Evolutionary conservation across 1,139 yeast species (phyloP).

Genomic region (Spathaspora sp.): DNA sequence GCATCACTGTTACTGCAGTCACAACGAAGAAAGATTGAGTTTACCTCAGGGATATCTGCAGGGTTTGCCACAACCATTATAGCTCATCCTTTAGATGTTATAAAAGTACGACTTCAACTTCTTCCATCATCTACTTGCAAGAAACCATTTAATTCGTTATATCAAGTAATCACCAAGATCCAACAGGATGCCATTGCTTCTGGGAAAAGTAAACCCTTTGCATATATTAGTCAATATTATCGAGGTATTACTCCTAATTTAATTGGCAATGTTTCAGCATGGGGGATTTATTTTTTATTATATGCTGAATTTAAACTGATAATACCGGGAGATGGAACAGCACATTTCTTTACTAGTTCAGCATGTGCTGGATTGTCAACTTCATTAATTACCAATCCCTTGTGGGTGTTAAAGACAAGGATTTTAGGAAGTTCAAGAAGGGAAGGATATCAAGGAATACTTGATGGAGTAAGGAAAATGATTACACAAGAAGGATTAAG

Average conservation of each 20-base stretch:
- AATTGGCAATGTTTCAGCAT: conserved; percentile 79
- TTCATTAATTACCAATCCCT: conserved; percentile 79
- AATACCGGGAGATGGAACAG: conserved; percentile 19
- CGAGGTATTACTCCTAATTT: conserved; percentile 83
- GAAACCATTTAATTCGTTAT: conserved; percentile 13
- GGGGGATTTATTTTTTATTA: conserved; percentile 82
- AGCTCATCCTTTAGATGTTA: conserved; percentile 86
- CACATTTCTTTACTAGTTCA: conserved; percentile 37
- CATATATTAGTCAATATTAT: conserved; percentile 37
- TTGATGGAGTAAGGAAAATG: conserved; percentile 56
- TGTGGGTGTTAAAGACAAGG: conserved; percentile 90
- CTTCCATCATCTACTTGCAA: conserved; percentile 9
- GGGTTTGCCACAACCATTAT: conserved; percentile 78
- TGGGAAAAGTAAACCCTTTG: neutral
- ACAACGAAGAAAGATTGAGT: conserved; percentile 35
- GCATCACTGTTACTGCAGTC: neutral
- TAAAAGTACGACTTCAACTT: conserved; percentile 77
- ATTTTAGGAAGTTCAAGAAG: conserved; percentile 60
- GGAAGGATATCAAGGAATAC: conserved; percentile 55
- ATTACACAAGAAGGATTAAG: conserved; percentile 59
- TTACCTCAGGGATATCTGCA: conserved; percentile 76
- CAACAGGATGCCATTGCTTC: conserved; percentile 13
- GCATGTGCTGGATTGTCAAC: conserved; percentile 71
- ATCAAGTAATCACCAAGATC: conserved; percentile 20
- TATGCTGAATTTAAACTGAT: conserved; percentile 59